Percentiles rank a stretch among this genome's conserved stretches.
Conservation (phyloP, 2,329 filamentous ascomycete species). For the Helminthosporium solani region DNA sequence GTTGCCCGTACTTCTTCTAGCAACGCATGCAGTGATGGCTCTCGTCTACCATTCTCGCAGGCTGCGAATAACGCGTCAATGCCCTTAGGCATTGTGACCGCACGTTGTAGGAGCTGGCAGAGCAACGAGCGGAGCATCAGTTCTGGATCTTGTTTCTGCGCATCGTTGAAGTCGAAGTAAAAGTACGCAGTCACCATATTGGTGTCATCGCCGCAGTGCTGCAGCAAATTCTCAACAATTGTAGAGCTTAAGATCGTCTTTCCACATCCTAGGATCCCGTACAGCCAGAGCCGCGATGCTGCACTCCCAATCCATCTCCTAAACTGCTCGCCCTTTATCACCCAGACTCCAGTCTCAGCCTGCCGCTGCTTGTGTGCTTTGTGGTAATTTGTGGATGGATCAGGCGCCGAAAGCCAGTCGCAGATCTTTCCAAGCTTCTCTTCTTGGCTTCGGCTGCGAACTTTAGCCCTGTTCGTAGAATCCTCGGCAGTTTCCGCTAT, state of each 20-base stretch:
- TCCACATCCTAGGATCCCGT: constrained; percentile 46
- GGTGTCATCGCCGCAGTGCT: constrained; percentile 11
- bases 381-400: constrained; percentile 39
- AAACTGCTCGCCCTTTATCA: constrained; percentile 33
- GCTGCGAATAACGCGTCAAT: constrained; percentile 30
- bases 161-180: constrained; percentile 43
- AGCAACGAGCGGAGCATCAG: constrained; percentile 43
- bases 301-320: constrained; percentile 30
- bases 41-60: constrained; percentile 18
- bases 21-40: constrained; percentile 26
- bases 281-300: constrained; percentile 41
- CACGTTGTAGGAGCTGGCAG: constrained; percentile 34
- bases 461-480: too few relatives aligned
- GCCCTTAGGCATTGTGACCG: constrained; percentile 7
- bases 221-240: constrained; percentile 35
- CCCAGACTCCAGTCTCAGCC: constrained; percentile 38
- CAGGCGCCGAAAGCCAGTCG: constrained; percentile 39
- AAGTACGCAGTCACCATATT: constrained; percentile 22
- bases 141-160: constrained; percentile 37
- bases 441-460: constrained; percentile 4
- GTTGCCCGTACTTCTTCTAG: constrained; percentile 21
- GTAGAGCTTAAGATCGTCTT: constrained; percentile 46
- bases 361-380: constrained; percentile 34
- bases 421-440: constrained; percentile 15
- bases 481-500: too few relatives aligned